Conservation (phyloP, 2,329 filamentous ascomycete species). For the Aspergillus pseudoterreus region DNA sequence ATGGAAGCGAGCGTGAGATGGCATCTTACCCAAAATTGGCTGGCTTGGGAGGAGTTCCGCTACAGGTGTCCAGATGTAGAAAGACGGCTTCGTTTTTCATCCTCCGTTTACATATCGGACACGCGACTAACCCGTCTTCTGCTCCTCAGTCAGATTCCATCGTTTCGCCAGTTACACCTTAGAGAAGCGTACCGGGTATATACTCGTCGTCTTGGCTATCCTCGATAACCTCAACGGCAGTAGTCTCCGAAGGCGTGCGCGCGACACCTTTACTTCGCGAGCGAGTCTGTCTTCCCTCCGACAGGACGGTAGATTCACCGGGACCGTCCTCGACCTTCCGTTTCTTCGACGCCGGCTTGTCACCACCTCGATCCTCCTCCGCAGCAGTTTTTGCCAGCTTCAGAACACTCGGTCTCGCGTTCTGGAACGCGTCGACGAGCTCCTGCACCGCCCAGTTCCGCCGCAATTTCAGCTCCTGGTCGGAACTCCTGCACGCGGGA, state of each 20-base stretch:
- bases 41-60: constrained; percentile 24
- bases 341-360: constrained; percentile 33
- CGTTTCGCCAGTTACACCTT: neutral
- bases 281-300: constrained; percentile 32
- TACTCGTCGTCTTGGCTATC: constrained; percentile 42
- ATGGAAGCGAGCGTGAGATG: constrained; percentile 14
- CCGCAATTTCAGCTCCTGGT: constrained; percentile 80
- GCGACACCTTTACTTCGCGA: constrained; percentile 24
- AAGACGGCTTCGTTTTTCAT: constrained; percentile 81
- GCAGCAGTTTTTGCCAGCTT: constrained; percentile 57
- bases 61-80: constrained; percentile 71
- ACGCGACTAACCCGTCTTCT: constrained; percentile 75
- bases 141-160: constrained; percentile 17
- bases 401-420: constrained; percentile 60
- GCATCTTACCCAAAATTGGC: constrained; percentile 25
- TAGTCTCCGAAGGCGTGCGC: constrained; percentile 10
- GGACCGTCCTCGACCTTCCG: constrained; percentile 26
- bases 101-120: constrained; percentile 72
- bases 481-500: constrained; percentile 71
- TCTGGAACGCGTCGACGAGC: constrained; percentile 72
- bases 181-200: constrained; percentile 26
- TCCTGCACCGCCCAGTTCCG: constrained; percentile 84
- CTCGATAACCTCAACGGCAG: constrained; percentile 30
- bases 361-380: constrained; percentile 51
- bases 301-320: constrained; percentile 27